These are phyloP conservation scores for Pisolithus thermaeus DNA, from an alignment of 1,284 basidiomycete genomes.

Conservation along the genomic window DNA sequence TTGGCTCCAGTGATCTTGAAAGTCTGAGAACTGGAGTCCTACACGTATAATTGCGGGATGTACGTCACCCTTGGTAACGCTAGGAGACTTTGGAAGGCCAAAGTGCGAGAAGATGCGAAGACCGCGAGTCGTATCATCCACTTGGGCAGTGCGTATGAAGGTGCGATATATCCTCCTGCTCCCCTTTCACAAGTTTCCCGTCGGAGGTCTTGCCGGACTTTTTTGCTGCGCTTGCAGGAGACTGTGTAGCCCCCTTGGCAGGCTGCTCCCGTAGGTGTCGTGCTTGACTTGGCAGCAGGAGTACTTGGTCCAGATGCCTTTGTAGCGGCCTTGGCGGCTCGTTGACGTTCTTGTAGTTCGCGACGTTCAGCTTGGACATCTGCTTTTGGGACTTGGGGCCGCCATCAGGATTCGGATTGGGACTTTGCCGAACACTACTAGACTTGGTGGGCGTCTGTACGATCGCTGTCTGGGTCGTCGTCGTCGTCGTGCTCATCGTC, in stretches of 20 bases:
- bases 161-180: constrained; percentile 19
- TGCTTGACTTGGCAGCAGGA: neutral
- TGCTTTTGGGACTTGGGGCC: constrained; percentile 48
- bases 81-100: constrained; percentile 61
- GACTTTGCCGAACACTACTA: constrained; percentile 18
- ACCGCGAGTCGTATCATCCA: constrained; percentile 42
- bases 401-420: constrained; percentile 1
- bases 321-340: constrained; percentile 61
- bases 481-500: constrained; percentile 26
- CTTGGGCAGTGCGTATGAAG: constrained; percentile 9
- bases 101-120: constrained; percentile 80
- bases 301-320: constrained; percentile 17
- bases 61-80: constrained; percentile 69
- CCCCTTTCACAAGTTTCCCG: constrained; percentile 17
- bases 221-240: neutral
- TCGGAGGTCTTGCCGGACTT: constrained; percentile 10
- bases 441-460: neutral
- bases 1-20: constrained; percentile 87
- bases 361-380: constrained; percentile 74
- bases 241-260: neutral
- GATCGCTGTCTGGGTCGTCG: constrained; percentile 8
- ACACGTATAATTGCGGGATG: constrained; percentile 76
- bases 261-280: neutral
- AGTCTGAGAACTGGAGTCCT: constrained; percentile 78
- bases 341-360: constrained; percentile 73